Conservation (phyloP, 129 eudicot genomes). For the Oenanthe sinensis region DNA sequence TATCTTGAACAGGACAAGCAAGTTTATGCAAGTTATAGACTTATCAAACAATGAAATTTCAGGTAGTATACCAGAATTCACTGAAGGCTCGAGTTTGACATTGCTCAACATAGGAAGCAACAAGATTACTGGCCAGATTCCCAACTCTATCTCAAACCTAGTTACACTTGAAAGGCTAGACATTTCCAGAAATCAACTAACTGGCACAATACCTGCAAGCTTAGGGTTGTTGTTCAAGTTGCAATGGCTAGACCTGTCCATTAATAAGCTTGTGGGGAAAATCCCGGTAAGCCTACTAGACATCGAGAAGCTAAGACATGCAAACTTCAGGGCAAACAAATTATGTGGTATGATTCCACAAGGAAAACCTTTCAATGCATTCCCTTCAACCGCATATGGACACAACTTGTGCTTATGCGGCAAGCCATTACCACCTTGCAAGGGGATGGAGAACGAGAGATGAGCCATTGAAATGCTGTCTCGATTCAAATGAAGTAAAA, state of each 20-base stretch:
- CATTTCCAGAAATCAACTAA: constrained; percentile 33
- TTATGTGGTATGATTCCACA: constrained; percentile 51
- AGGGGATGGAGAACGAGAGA: constrained; percentile 16
- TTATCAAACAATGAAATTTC: constrained; percentile 36
- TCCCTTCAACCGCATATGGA: constrained; percentile 40
- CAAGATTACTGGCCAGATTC: constrained; percentile 44
- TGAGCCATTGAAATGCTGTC: constrained; percentile 38
- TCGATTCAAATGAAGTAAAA: neutral
- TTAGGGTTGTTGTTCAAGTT: constrained; percentile 33
- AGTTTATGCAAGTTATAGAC: constrained; percentile 54
- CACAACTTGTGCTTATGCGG: constrained; percentile 52
- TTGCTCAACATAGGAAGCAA: constrained; percentile 39
- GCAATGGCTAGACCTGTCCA: constrained; percentile 51
- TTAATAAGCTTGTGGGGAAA: constrained; percentile 31
- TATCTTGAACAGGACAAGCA: constrained; percentile 33
- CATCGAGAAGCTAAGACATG: constrained; percentile 34
- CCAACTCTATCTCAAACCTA: constrained; percentile 38
- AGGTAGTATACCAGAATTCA: constrained; percentile 39
- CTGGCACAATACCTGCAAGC: constrained; percentile 42
- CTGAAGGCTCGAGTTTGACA: constrained; percentile 24
- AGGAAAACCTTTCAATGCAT: constrained; percentile 40
- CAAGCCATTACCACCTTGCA: constrained; percentile 53
- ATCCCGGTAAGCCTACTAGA: constrained; percentile 41
- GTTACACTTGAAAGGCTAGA: constrained; percentile 34
- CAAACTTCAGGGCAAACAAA: constrained; percentile 45